Base-by-base conservation (phyloP, 768 basidiomycete species). In the Termitomyces sp. region DNA sequence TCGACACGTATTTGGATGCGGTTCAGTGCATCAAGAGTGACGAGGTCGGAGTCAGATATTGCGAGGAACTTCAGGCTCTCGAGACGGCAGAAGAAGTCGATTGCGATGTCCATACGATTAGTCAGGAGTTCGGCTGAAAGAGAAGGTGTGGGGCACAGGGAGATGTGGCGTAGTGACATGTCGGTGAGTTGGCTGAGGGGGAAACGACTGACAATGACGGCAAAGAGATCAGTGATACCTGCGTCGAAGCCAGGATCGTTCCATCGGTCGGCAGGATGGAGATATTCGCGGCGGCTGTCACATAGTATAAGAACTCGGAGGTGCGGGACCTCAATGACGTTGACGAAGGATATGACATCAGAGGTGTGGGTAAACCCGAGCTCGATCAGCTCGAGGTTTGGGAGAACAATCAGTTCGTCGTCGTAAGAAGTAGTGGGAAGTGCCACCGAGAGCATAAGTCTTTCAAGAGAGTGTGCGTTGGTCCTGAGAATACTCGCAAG, bases 401-500 rank as follows among this genome's bases (percentile, higher is more conserved):
- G 26, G 3, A 50, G 17, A 40, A 26, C 6, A 6, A 50, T 40
- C 5, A 38, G 10, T 28, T 50, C 37, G 10, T 23, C 37, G 26
- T 17, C 8, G 38, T 40, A 50, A 26, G 17, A 12, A 26, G 12
- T 1, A 11, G 37, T 3, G 10, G 50, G 37, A 10, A 57, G 38
- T 3, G 43, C 35, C 17, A 21, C 50, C 2, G 23, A 28, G 5
- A 60, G 40, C 12, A 35, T 37, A 9, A 60, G 50, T n/a, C 21
- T 50, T 33, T 54, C 40, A 21, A 57, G 52, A 14, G 56, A 46
- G 42, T 47, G 60, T 17, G 56, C 56, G 26, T 55, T 60, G n/a
- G 44, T 31, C 19, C 44, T 35, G 8, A 60, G 56, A 42, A 60
- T 43, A 15, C 9, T 15, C 17, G 15, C 42, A 6, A 60, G 28